These are phyloP conservation scores for Triticum monococcum DNA, from an alignment of 176 grass and related monocot genomes.

Conservation along the genomic window DNA sequence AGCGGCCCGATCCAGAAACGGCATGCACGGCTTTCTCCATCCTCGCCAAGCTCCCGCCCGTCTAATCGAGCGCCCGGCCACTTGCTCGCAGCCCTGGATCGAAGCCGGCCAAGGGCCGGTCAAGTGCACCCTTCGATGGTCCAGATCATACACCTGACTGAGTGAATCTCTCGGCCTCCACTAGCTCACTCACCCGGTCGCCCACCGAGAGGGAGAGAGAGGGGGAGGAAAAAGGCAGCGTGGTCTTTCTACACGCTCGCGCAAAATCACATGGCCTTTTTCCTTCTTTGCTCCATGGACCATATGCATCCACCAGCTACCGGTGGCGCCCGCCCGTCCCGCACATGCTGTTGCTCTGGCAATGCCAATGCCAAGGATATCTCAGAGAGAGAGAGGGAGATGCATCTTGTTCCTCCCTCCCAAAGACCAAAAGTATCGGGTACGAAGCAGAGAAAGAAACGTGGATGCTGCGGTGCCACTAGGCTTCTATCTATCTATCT, in stretches of 20 bases:
- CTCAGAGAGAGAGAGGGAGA: neutral
- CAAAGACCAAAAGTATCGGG: neutral
- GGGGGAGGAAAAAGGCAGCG: neutral
- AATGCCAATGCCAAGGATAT: neutral
- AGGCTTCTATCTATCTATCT: neutral
- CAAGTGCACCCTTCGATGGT: neutral
- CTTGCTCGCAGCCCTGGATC: neutral
- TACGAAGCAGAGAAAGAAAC: neutral
- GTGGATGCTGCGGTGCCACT: neutral
- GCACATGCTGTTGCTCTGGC: constrained; percentile 21
- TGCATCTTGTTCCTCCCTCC: neutral
- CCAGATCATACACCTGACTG: neutral
- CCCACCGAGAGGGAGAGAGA: neutral
- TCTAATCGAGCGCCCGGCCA: neutral
- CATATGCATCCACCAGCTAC: neutral
- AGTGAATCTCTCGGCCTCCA: neutral
- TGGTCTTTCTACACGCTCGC: constrained; percentile 11
- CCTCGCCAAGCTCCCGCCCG: neutral
- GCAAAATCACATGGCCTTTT: constrained; percentile 24
- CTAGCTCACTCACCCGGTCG: neutral
- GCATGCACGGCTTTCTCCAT: neutral
- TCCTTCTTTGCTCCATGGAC: neutral
- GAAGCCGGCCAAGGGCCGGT: too few species aligned
- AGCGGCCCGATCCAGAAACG: neutral
- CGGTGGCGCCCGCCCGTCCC: neutral